A percentile compares a stretch with the other conserved stretches of the same genome.
These are phyloP conservation scores for Backusella sp. DNA, from an alignment of 192 early-diverging fungal species.

Conservation along the genomic window DNA sequence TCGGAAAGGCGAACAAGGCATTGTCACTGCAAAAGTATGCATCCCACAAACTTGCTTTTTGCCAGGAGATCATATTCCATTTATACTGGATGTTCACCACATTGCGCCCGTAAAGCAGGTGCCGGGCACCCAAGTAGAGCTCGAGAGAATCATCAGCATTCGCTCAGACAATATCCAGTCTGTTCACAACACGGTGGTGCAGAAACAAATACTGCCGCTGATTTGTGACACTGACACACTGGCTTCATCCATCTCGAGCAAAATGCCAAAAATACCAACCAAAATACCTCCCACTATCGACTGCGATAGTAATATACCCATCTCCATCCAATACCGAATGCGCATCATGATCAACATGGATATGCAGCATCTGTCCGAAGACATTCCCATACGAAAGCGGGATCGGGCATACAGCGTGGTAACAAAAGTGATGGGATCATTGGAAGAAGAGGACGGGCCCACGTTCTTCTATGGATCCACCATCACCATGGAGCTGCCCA, in stretches of 20 bases:
- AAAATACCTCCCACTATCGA: constrained; percentile 5
- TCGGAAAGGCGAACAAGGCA: background rate
- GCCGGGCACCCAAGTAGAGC: background rate
- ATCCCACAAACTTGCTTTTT: background rate
- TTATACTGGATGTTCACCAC: background rate
- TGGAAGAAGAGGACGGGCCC: background rate
- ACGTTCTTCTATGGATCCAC: constrained; percentile 11
- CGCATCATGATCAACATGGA: constrained; percentile 6
- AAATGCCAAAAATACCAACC: background rate
- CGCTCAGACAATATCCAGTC: background rate
- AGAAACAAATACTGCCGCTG: background rate
- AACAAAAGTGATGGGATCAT: constrained; percentile 10
- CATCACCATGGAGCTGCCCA: background rate
- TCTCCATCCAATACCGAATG: background rate
- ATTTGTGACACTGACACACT: background rate
- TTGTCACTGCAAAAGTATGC: background rate
- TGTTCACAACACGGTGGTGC: background rate
- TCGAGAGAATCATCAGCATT: background rate
- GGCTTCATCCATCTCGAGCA: background rate
- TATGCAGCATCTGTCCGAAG: constrained; percentile 2
- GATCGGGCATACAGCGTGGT: constrained; percentile 8
- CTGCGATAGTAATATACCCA: background rate
- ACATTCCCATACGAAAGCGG: background rate
- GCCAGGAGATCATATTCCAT: constrained; percentile 4
- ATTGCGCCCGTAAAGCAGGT: constrained; percentile 9